Base-by-base conservation (phyloP, 2,329 filamentous ascomycete genomes). In the Alternaria conjuncta region DNA sequence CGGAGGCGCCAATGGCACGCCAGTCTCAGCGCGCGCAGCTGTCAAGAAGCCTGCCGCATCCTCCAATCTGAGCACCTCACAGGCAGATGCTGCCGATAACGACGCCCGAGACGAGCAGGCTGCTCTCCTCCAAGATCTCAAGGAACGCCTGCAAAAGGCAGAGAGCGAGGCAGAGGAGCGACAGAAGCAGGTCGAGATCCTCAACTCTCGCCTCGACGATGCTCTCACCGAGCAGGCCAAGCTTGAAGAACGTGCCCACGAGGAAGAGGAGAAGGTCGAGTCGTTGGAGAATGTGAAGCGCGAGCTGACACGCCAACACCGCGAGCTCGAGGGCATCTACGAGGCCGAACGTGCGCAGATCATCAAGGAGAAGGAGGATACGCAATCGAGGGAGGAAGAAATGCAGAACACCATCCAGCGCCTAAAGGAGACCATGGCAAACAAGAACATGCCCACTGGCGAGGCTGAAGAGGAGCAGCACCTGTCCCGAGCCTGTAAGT, bases 291-390 rank as follows among this genome's bases (percentile, higher is more conserved):
- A 92, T 73, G 93, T 97, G 75, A 94, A 96, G 82, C 89, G 92
- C 72, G 94, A 98, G 71, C 86, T 90, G 59, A 88, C 90, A 28
- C 88, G 94, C 67, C 91, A 96, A 80, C 92, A 93, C 75, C 89
- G 95, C 68, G 96, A 99, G 79, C 90, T 97, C 83, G 94, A 97
- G 80, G 89, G 90, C 68, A 94, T 96, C 68, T 96, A 97, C 79
- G 95, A 98, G 80, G 89, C 92, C 47, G 96, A 99, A 82, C 89
- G 93, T 67, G 92, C 90, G 75, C 89, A 92, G 58, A 92, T 95
- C 82, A 89, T 93, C 75, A 93, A 94, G 81, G 95, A 98, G 80
- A 96, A 96, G 83, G 94, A 97, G 69, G 93, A 96, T 72, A 91
- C 94, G 81, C 85, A 87, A 58, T 91, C 90, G 71, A 87, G 90